These are phyloP conservation scores for Anastatica hierochuntica DNA, from an alignment of 345 rosid genomes.

Conservation along the genomic window DNA sequence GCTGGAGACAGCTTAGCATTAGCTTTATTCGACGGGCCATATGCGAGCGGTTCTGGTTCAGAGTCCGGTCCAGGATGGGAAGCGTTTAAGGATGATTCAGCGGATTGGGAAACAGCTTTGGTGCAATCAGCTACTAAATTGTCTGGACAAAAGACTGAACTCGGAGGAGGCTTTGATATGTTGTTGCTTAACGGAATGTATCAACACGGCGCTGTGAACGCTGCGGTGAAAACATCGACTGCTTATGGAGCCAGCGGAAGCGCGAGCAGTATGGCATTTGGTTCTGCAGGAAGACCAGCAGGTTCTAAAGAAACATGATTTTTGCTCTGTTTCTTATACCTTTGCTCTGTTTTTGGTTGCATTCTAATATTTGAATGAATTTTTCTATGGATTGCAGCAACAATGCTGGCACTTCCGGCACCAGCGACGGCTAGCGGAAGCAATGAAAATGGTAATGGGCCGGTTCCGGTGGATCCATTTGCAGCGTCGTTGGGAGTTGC, in stretches of 20 bases:
- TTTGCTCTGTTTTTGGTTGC: neutral
- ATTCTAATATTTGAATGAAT: too few relatives aligned
- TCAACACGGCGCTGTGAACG: constrained; percentile 25
- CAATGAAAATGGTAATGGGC: constrained; percentile 1
- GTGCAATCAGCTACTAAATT: constrained; percentile 52
- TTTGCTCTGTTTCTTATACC: neutral
- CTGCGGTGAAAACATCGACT: constrained; percentile 9
- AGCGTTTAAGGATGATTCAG: constrained; percentile 41
- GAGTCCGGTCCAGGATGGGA: constrained; percentile 41
- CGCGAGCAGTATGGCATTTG: constrained; percentile 50
- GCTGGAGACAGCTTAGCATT: constrained; percentile 35
- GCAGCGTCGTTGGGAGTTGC: constrained; percentile 50
- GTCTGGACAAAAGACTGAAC: constrained; percentile 22
- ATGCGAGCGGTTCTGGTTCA: constrained; percentile 8
- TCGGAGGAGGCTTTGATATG: constrained; percentile 29
- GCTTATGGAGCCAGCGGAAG: constrained; percentile 37
- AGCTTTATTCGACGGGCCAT: constrained; percentile 65
- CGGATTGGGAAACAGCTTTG: constrained; percentile 63
- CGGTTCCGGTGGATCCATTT: constrained; percentile 41
- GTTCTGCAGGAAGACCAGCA: constrained; percentile 42
- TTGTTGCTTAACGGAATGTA: constrained; percentile 33
- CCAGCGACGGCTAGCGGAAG: constrained; percentile 17
- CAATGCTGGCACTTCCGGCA: constrained; percentile 46
- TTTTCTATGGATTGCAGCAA: too few relatives aligned
- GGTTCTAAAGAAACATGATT: neutral